Evolutionary conservation across 2,329 filamentous ascomycete genomes (phyloP), one percentile per base, ranked within the genome.

Genomic region (Onygena corvina): DNA sequence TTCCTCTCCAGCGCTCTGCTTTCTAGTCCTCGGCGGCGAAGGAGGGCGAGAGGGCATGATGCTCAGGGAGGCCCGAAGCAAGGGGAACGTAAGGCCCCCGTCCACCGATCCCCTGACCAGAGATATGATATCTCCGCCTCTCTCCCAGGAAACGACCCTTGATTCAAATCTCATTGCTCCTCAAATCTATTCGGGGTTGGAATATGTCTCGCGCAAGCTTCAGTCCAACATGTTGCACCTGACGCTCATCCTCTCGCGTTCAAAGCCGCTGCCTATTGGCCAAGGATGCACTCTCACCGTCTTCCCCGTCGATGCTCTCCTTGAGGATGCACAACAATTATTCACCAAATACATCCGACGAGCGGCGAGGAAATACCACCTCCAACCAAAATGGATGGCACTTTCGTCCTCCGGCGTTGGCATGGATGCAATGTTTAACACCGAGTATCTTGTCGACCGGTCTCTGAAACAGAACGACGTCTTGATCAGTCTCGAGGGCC

Each of bases 381-480:
- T 69, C 1, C 61, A 63, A 11, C 58, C 60, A 27, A 61, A 61
- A 55, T 69, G 67, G 67, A 63, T 60, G 9, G 56, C 59, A n/a
- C 60, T 60, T 47, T 63, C 68, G 20, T 21, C 23, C 11, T 36
- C 34, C 20, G 29, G 31, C 29, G 31, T 23, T 7, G 33, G 46
- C 23, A 35, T 45, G 21, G 40, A 47, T n/a, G 34, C 33, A n/a
- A 30, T 36, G 14, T 29, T 25, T 16, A 44, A 53, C 18, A 47
- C 46, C 47, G 64, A 67, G 25, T 68, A 69, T 52, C 60, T 70
- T 4, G 59, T 68, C 33, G 60, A 66, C 47, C 67, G 68, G 50
- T 70, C 68, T 4, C 64, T 71, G 34, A 53, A 67, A 33, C 68
- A 71, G 52, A 68, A 70, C 49, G 67, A 71, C 48, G 62, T 70